Conservation (phyloP, 1,284 basidiomycete species). For the Ceratobasidium theobromae region DNA sequence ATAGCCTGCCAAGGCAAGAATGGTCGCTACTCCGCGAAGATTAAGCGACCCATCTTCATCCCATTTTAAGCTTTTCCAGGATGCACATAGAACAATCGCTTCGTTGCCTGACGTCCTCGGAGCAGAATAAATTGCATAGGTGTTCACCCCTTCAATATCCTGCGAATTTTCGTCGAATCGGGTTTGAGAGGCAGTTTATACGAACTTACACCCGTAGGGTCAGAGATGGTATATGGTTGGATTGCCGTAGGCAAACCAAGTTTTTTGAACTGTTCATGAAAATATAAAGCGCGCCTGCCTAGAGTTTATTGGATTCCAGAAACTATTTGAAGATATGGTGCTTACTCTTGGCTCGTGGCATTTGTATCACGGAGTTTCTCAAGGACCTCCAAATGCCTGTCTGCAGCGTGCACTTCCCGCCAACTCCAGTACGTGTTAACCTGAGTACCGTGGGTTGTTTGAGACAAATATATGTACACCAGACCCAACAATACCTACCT, state of each 20-base stretch:
- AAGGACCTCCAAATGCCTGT: slow-evolving; percentile 69
- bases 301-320: slow-evolving; percentile 1
- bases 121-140: slow-evolving; percentile 79
- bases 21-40: slow-evolving; percentile 80
- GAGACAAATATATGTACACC: not conserved
- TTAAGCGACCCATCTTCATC: slow-evolving; percentile 62
- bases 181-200: not conserved
- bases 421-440: slow-evolving; percentile 87
- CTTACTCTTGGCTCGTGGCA: slow-evolving; percentile 70
- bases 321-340: slow-evolving; percentile 27
- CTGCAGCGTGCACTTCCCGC: slow-evolving; percentile 83
- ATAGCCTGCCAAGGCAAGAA: slow-evolving; percentile 81
- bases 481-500: slow-evolving; percentile 52
- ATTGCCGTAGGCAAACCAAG: slow-evolving; percentile 68
- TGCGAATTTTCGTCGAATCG: slow-evolving; percentile 37
- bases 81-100: slow-evolving; percentile 86
- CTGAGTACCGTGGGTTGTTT: slow-evolving; percentile 46
- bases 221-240: slow-evolving; percentile 65
- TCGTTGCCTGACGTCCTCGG: slow-evolving; percentile 89
- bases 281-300: slow-evolving; percentile 60
- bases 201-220: slow-evolving; percentile 50
- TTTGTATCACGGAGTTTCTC: slow-evolving; percentile 65
- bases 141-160: slow-evolving; percentile 65
- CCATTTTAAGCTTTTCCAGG: slow-evolving; percentile 67
- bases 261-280: slow-evolving; percentile 62